Percentiles rank a stretch among this genome's conserved stretches.
Evolutionary conservation across 768 basidiomycete species (phyloP).

Genomic region (Pseudohyphozyma bogoriensis): DNA sequence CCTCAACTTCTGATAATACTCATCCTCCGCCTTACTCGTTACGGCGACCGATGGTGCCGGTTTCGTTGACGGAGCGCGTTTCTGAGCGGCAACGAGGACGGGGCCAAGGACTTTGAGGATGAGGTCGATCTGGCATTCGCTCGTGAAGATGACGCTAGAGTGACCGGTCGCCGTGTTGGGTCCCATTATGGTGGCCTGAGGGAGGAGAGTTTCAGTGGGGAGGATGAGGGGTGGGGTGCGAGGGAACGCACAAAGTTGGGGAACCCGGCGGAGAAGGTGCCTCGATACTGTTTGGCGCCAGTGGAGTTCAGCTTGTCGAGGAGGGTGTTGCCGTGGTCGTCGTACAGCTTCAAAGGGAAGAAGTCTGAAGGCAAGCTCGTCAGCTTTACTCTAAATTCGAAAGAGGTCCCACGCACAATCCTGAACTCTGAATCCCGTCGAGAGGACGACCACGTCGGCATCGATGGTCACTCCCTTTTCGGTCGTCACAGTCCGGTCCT

Average conservation of each 20-base stretch:
- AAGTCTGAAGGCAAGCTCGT: constrained; percentile 4
- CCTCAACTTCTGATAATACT: constrained; percentile 14
- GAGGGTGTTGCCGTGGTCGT: constrained; percentile 23
- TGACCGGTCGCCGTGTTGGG: constrained; percentile 32
- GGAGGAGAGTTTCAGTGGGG: background rate
- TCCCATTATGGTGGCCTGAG: constrained; percentile 18
- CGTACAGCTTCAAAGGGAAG: constrained; percentile 27
- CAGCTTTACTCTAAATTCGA: background rate
- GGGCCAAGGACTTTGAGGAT: constrained; percentile 5
- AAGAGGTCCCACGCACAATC: constrained; percentile 14
- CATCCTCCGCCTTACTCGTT: constrained; percentile 18
- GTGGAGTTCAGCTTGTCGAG: constrained; percentile 25
- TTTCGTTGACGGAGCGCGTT: background rate
- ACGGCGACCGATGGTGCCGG: constrained; percentile 29
- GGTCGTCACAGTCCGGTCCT: constrained; percentile 21
- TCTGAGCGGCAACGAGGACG: background rate
- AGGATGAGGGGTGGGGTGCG: background rate
- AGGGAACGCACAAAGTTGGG: constrained; percentile 22
- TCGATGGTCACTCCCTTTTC: constrained; percentile 15
- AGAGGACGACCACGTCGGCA: constrained; percentile 32
- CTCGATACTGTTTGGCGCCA: constrained; percentile 17
- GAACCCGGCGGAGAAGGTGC: constrained; percentile 10
- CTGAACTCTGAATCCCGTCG: constrained; percentile 26
- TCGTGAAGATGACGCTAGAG: constrained; percentile 31
- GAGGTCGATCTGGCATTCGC: constrained; percentile 22